phyloP scores from a whole-genome alignment of 192 early-diverging fungal genomes.

The Martensiomyces pterosporus region DNA sequence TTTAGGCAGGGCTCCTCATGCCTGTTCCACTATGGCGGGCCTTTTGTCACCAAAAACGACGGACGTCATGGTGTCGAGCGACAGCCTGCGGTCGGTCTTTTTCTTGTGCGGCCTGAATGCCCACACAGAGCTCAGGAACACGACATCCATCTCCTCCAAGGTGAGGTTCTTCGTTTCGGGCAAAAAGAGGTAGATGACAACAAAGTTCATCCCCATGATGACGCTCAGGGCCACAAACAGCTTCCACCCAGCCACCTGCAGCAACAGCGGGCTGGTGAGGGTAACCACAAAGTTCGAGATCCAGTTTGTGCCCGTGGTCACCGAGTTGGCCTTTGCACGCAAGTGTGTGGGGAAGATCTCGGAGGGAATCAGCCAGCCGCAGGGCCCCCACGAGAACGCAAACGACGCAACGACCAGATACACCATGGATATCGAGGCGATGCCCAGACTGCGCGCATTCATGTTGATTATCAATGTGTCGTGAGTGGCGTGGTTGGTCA shows the following conservation, averaged over 20 bases:
- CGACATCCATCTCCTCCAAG: constrained; percentile 78
- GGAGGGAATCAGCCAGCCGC: constrained; percentile 68
- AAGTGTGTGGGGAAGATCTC: constrained; percentile 74
- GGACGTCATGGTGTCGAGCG: neutral
- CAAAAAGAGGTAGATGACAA: constrained; percentile 64
- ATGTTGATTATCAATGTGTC: constrained; percentile 9
- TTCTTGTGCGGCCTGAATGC: constrained; percentile 7
- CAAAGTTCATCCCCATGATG: constrained; percentile 54
- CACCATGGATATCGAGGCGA: constrained; percentile 40
- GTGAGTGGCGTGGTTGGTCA: neutral
- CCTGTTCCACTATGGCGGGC: no score
- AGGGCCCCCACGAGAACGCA: constrained; percentile 71
- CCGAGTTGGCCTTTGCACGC: constrained; percentile 58
- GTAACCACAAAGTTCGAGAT: constrained; percentile 55
- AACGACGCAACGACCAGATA: constrained; percentile 58
- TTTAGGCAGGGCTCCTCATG: no score
- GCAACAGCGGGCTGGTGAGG: constrained; percentile 56
- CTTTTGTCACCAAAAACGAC: no score
- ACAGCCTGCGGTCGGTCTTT: neutral
- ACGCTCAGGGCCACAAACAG: constrained; percentile 65
- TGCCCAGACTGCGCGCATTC: constrained; percentile 15
- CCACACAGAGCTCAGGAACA: constrained; percentile 54
- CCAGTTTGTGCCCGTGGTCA: constrained; percentile 74
- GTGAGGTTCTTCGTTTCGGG: constrained; percentile 81
- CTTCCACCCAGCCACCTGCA: constrained; percentile 55